Evolutionary conservation across 2,329 filamentous ascomycete genomes (phyloP), one percentile per base, ranked within the genome.

Genomic region (Xylariaceae sp.): DNA sequence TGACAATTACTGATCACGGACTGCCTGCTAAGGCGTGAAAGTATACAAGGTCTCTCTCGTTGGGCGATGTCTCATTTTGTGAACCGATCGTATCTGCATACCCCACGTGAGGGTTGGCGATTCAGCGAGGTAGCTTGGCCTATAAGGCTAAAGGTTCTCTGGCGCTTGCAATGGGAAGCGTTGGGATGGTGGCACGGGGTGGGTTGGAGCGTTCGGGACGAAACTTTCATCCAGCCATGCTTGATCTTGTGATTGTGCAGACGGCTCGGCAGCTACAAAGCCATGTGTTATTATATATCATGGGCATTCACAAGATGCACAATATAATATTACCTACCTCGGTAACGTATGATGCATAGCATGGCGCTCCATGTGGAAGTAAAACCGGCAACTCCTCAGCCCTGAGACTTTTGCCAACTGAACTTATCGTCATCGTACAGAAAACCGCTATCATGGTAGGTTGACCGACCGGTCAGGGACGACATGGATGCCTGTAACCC

Each of bases 401-500:
- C 44, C 43, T 41, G 40, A 45, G 42, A 43, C 36, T 56, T 43
- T 39, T 51, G 34, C 22, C 32, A 32, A 37, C 49, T 26, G 26
- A 15, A 10, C 45, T 53, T 41, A 49, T 51, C 42, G 43, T 36
- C 40, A 42, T 41, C 36, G 16, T 13, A 21, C 43, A 46, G 26
- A 47, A 47, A 44, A 54, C 40, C 19, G 18, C 47, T 43, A 37
- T 50, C 34, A 16, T 13, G 21, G 49, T 26, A 51, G 21, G 32
- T 43, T 55, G 57, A 59, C 55, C 55, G 57, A 55, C 51, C 57
- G 57, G 57, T 59, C 57, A 59, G 47, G 46, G 30, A 47, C 19
- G 42, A 29, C 56, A 52, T 39, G 56, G 54, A 36, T 56, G n/a
- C 22, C 29, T 19, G 51, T 42, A 44, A 32, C 51, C 46, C 10